Base-by-base conservation (phyloP, 2,329 filamentous ascomycete species). In the Tolypocladium paradoxum region DNA sequence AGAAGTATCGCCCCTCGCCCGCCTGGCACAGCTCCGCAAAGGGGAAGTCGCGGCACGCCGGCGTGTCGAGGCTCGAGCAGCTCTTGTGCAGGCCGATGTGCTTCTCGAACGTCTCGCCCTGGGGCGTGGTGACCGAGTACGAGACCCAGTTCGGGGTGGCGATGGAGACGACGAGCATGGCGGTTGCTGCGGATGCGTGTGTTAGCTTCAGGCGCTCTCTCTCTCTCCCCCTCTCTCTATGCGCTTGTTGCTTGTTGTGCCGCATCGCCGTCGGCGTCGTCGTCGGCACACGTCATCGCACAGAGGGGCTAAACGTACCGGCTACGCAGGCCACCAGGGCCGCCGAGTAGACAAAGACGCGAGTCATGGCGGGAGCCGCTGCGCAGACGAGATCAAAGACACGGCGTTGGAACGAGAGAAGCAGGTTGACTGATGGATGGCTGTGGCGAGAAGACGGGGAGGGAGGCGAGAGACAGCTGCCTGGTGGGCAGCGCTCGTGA, bases 21-120 rank as follows among this genome's bases (percentile, higher is more conserved):
- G 63, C 61, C 27, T 65, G 61, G 54, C 70, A 73, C 27, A 70
- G 54, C 34, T 68, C 62, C 22, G 61, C 60, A 22, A 61, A 60
- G 18, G 68, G 69, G 49, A 68, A 71, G 16, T 59, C 56, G 52
- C 75, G 74, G 68, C 87, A 91, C 48, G 72, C 69, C n/a, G 73
- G 70, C 49, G 81, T 76, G 46, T 79, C 79, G 54, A 88, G 73
- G 54, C 81, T 86, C 52, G 85, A 87, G 72, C 92, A 99, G 66
- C 83, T 84, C 61, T 79, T 80, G 70, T 96, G 88, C 47, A 99
- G 81, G 55, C 92, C 92, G 65, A 90, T 82, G 57, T 78, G 80
- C 60, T 83, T 79, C 58, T 73, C 72, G 58, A 77, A 73, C 36
- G 66, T 72, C 54, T 71, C 69, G 63, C 75, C 74, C 36, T 70